Percentiles rank a stretch among this genome's conserved stretches.
phyloP scores from a whole-genome alignment of 257 asterid genomes.

The Plantago ovata region DNA sequence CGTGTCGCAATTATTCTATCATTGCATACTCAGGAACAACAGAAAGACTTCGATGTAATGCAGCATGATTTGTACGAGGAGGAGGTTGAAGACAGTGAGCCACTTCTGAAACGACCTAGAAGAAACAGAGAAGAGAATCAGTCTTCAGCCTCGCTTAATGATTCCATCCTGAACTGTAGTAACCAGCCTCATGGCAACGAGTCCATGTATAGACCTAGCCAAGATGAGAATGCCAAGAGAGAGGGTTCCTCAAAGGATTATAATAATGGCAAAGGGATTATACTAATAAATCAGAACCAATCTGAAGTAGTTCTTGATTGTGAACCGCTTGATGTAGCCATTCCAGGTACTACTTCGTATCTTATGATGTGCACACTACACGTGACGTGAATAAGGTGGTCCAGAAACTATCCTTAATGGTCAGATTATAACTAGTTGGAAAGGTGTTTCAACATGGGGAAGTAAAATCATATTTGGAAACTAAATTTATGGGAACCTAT shows the following conservation, averaged over 20 bases:
- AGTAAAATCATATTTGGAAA: too few species aligned
- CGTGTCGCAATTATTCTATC: too few species aligned
- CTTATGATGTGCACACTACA: neutral
- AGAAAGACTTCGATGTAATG: neutral
- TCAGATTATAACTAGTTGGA: too few species aligned
- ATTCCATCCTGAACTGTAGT: too few species aligned
- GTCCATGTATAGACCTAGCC: slow-evolving; percentile 11
- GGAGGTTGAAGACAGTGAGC: slow-evolving; percentile 33
- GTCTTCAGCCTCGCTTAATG: too few species aligned
- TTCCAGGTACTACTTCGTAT: slow-evolving; percentile 24
- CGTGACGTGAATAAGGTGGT: too few species aligned
- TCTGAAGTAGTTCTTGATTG: slow-evolving; percentile 11
- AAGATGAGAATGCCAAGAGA: slow-evolving; percentile 14
- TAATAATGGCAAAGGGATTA: too few species aligned
- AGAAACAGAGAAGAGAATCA: slow-evolving; percentile 19
- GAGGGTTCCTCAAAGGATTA: slow-evolving; percentile 2
- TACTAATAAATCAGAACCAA: slow-evolving; percentile 1
- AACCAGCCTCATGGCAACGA: too few species aligned
- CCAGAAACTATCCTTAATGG: too few species aligned
- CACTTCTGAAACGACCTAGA: slow-evolving; percentile 28
- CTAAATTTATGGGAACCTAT: too few species aligned
- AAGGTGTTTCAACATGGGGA: too few species aligned
- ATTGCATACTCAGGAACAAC: too few species aligned
- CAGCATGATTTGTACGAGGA: slow-evolving; percentile 13
- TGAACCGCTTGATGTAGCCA: slow-evolving; percentile 11